Evolutionary conservation across 2,329 filamentous ascomycete genomes (phyloP), one percentile per base, ranked within the genome.

Genomic region (Fusarium sp.): DNA sequence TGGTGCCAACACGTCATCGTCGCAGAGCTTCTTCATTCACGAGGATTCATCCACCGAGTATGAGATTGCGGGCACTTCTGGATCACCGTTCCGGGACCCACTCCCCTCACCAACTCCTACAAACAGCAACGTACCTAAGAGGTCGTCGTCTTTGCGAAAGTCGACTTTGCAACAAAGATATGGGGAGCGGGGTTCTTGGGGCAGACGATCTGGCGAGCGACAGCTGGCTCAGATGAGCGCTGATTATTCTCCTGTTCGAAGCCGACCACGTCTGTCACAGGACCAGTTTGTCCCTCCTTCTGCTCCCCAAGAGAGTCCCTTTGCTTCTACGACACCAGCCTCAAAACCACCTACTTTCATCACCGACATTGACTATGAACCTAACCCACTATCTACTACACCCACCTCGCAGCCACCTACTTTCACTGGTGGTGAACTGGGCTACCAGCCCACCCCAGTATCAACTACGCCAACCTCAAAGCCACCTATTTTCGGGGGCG

Each of bases 151-250:
- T 20, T 83, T 98, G 51, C 88, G 95, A 63, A 95, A 91, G 78
- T 97, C 94, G 4, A 97, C 95, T 1, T 81, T 97, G 25, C 94
- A 97, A 77, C 95, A 97, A 79, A 91, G 95, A 43, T 88, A 92
- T 68, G 87, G 89, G 44, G 91, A 92, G 42, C 88, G 91, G 59
- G 87, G 85, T 14, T 92, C 85, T 57, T 90, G 87, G 84, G 88
- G 88, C 42, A 83, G 87, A 59, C 84, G 89, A 62, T 85, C 85
- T 44, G 89, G 85, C 52, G 89, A 87, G 67, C 85, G 86, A 63
- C 85, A 87, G 55, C 77, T 88, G 44, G 83, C 86, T 9, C 85
- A 83, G 59, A 79, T 87, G 72, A 79, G 80, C 24, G 77, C 80
- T 25, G 90, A 92, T 59, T 83, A 86, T 30, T 82, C 87, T 6